Base-by-base conservation (phyloP, 73 alveolate species). In the Tetrahymena elliotti region DNA sequence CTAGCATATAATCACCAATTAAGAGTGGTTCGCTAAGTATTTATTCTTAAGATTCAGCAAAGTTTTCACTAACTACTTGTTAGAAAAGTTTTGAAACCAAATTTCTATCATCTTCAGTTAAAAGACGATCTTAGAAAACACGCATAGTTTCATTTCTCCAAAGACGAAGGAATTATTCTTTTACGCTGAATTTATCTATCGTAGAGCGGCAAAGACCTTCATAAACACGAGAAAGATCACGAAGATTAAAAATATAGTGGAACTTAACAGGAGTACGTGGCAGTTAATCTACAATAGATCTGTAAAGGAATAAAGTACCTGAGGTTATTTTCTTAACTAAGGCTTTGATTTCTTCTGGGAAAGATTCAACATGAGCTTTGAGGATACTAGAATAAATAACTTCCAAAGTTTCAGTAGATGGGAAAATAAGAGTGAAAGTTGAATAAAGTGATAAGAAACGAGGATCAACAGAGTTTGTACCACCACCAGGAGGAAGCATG, bases 401-500 rank as follows among this genome's bases (percentile, higher is more conserved):
- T 96, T 98, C 98, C 20, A 98, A 97, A 9, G 99, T 98, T 83
- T 97, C 98, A 93, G 96, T 96, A 4, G 99, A 97, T 15, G 99
- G 99, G 96, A 98, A 98, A 22, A 98, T 94, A 83, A 98, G 95
- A 95, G 98, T 97, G 93, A 98, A 98, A 84, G 97, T 96, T 84
- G 98, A 97, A 97, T 98, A 99, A 95, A 99, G 98, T 24, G 99
- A 96, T 94, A 99, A 97, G 95, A 99, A 99, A 54, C 99, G 97
- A 8, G 99, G 99, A 93, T 99, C 99, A 13, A 99, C 97, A 38
- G 98, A 97, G 97, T 98, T 98, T 94, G 99, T 98, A 94, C 99
- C 99, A 96, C 99, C 99, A 82, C 99, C 99, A 37, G 99, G 99
- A 7, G 99, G 99, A 35, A 99, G 97, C 97, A 99, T 98, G 37